Conservation (phyloP, 2,329 filamentous ascomycete species). For the Diaporthe velutina region DNA sequence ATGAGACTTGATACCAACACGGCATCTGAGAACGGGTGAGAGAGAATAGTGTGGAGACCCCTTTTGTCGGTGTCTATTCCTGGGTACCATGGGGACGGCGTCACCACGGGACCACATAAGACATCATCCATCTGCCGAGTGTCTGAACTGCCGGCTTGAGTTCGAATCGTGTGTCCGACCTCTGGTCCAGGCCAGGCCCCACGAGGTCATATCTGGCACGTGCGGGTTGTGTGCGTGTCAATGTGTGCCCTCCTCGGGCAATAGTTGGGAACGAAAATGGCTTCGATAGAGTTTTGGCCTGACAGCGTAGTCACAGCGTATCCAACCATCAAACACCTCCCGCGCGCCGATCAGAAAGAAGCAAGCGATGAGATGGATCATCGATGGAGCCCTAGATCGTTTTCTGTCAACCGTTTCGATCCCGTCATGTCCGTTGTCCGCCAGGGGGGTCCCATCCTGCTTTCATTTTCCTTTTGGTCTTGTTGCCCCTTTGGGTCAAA, state of each 20-base stretch:
- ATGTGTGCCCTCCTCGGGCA: not conserved
- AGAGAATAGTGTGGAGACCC: not conserved
- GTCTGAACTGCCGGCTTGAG: conserved; percentile 1
- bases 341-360: conserved; percentile 19
- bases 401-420: conserved; percentile 30
- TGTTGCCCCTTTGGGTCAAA: not conserved
- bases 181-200: not conserved
- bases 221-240: not conserved
- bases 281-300: conserved; percentile 20
- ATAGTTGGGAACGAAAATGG: conserved; percentile 11
- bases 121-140: conserved; percentile 20
- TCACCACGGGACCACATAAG: not conserved
- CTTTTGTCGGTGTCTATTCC: conserved; percentile 23
- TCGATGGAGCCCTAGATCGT: conserved; percentile 19
- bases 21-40: conserved; percentile 10
- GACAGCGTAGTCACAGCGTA: not conserved
- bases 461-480: not conserved
- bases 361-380: conserved; percentile 29
- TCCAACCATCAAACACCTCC: conserved; percentile 10
- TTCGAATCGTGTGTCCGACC: not conserved
- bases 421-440: conserved; percentile 23
- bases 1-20: conserved; percentile 27
- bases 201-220: not conserved
- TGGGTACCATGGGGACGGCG: conserved; percentile 2
- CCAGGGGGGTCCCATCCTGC: not conserved